Conservation (phyloP, 1,284 basidiomycete genomes). For the Jaminaea rosea region DNA sequence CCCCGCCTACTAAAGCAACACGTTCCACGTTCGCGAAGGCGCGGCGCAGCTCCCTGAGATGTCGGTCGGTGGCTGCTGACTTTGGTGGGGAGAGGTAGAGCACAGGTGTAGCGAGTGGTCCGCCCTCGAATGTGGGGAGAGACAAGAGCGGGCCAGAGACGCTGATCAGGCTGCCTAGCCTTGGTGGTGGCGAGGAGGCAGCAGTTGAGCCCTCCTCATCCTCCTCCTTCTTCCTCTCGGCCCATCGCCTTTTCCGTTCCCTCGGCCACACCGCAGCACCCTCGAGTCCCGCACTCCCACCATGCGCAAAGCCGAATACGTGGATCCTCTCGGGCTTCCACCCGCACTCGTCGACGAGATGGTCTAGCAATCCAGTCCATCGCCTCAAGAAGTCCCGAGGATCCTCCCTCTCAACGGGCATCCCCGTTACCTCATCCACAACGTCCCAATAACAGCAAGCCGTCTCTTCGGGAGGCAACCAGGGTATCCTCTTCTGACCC, state of each 20-base stretch:
- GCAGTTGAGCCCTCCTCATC: neutral
- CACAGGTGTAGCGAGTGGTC: neutral
- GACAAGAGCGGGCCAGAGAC: neutral
- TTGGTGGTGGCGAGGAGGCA: neutral
- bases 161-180: neutral
- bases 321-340: neutral
- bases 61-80: neutral
- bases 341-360: neutral
- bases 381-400: neutral
- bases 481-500: neutral
- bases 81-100: neutral
- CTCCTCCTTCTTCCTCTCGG: neutral
- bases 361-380: neutral
- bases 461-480: neutral
- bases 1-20: neutral
- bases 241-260: neutral
- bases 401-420: neutral
- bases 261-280: neutral
- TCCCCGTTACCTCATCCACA: neutral
- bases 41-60: neutral
- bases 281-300: neutral
- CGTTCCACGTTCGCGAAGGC: neutral
- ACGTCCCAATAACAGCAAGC: neutral
- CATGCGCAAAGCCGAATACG: neutral
- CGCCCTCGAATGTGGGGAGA: neutral